Base-by-base conservation (phyloP, 202 grass and related monocot species). In the Thinopyrum obtusiflorum region DNA sequence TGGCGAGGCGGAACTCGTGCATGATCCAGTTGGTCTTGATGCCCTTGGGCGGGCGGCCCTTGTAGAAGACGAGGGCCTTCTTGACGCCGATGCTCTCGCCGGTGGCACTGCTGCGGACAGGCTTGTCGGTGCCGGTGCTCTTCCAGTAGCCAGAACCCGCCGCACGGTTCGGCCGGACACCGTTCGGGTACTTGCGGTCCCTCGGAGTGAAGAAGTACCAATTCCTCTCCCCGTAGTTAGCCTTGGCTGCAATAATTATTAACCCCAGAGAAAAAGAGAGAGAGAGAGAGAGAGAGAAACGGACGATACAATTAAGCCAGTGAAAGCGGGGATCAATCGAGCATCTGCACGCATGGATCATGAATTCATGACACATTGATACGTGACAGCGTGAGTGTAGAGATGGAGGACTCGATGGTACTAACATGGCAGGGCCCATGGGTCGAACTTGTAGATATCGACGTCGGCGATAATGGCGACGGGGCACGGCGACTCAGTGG, bases 11-110 rank as follows among this genome's bases (percentile, higher is more conserved):
- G 24, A 90, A 93, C 80, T 40, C 3, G 96, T 89, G 1, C 96
- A 84, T 86, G 28, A 29, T 29, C 28, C 28, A 29, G 28, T 29
- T 29, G 28, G 28, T 29, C 28, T 29, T 29, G 28, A 29, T 29
- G 28, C 28, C 28, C 28, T 98, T 98, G n/a, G 96, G 96, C 40
- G 93, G 85, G 69, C 3, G 95, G 95, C 28, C 28, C 28, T 46
- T 88, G 90, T 99, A 99, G 88, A 99, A 99, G 77, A 99, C 97
- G 85, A 99, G 87, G 5, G 97, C 92, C 88, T 99, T 99, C 92
- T 99, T 99, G 44, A 99, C 92, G 6, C 93, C 97, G 32, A 99
- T 88, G 76, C 86, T 91, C 88, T 88, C 88, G 25, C 77, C 67
- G 49, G 49, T 89, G 31, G 23, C 61, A 85, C 85, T 80, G 78